Evolutionary conservation across 2,329 filamentous ascomycete species (phyloP), one percentile per base, ranked within the genome.

Genomic region (Ascochyta fabae): DNA sequence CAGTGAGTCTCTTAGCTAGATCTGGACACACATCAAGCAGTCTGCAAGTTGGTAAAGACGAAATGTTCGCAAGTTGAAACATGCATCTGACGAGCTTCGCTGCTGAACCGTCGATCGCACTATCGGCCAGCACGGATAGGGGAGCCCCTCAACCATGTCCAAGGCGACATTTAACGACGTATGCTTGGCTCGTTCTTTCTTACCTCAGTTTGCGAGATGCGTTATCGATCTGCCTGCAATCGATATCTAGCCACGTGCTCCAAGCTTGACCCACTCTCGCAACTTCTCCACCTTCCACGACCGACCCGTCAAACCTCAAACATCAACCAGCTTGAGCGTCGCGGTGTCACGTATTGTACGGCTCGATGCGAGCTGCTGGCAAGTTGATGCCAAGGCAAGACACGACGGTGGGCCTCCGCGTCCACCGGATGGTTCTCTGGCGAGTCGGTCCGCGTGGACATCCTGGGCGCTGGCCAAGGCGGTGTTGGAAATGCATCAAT

Each of bases 361-460:
- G 35, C 46, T 56, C 53, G 41, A 43, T 19, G 31, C 53, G 53
- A 56, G 53, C 46, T 46, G 31, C 9, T 27, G 16, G 41, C 46
- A 46, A 35, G 36, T 16, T 36, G n/a, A 26, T n/a, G 53, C 53
- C 47, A 56, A 56, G 53, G 31, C 22, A 29, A 38, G 27, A 50
- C 23, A 38, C 31, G 8, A 42, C 41, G 24, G 42, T 35, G 42
- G 42, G 33, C 47, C 31, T 34, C 27, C 36, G 16, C 31, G 36
- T 13, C 41, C 47, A 47, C 48, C 45, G 48, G 48, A 43, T 35
- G 47, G 22, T 56, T 48, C 34, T 48, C 53, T 51, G 60, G 60
- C 58, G 45, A 67, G 56, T 64, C 64, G 61, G 62, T 56, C 64
- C 64, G 65, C 43, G 31, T 45, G 54, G 42, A 46, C 36, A 48